Percentiles rank a stretch among this genome's conserved stretches.
Conservation (phyloP, 768 basidiomycete species). For the Rhodocollybia butyracea region DNA sequence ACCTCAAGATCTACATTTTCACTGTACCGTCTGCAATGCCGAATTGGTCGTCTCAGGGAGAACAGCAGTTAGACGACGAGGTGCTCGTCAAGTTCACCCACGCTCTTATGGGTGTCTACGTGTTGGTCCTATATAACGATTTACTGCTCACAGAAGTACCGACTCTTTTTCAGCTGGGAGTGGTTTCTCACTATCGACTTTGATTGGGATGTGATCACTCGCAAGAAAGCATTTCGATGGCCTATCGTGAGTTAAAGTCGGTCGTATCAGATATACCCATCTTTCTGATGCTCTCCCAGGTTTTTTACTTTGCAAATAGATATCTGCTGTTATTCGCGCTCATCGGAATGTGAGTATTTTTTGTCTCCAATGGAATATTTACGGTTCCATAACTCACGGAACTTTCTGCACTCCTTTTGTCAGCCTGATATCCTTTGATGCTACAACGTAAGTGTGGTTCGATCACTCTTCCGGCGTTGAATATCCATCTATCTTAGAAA, state of each 20-base stretch:
- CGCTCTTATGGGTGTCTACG: slow-evolving; percentile 54
- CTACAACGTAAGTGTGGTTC: slow-evolving; percentile 38
- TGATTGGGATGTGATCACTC: slow-evolving; percentile 59
- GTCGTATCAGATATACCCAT: background rate
- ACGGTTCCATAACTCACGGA: slow-evolving; percentile 6
- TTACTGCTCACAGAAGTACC: background rate
- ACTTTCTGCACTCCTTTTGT: background rate
- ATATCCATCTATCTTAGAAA: slow-evolving; percentile 28
- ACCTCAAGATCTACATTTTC: too few species aligned
- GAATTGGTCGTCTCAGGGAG: slow-evolving; percentile 30
- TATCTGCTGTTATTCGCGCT: slow-evolving; percentile 64
- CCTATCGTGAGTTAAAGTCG: slow-evolving; percentile 47
- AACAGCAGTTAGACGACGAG: slow-evolving; percentile 25
- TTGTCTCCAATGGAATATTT: slow-evolving; percentile 10
- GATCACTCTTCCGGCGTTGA: background rate
- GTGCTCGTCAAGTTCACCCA: slow-evolving; percentile 56
- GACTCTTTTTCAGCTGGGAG: slow-evolving; percentile 51
- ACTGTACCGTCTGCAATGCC: slow-evolving; percentile 25
- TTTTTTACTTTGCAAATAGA: slow-evolving; percentile 69
- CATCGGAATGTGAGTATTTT: slow-evolving; percentile 59
- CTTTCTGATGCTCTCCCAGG: slow-evolving; percentile 27
- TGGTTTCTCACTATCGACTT: slow-evolving; percentile 59
- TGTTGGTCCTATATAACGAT: slow-evolving; percentile 32
- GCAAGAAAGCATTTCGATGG: slow-evolving; percentile 60
- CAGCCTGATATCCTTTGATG: slow-evolving; percentile 57